Conservation (phyloP, 768 basidiomycete genomes). For the Psilocybe sp. region DNA sequence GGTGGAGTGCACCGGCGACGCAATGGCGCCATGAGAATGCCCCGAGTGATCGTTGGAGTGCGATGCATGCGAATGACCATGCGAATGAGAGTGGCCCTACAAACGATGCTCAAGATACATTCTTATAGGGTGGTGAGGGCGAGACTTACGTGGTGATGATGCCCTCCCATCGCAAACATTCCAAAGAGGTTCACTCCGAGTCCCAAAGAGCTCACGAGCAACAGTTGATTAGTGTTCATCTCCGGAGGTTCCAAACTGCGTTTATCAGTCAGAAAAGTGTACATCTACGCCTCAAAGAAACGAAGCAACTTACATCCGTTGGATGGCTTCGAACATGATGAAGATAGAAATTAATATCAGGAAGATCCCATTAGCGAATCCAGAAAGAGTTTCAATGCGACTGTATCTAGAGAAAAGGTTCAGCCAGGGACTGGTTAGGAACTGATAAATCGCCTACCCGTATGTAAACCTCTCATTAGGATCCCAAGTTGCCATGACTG, state of each 20-base stretch:
- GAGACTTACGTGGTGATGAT: conserved; percentile 74
- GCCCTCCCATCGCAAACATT: conserved; percentile 98
- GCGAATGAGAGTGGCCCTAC: conserved; percentile 58
- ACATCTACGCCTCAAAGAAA: not conserved
- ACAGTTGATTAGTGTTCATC: conserved; percentile 92
- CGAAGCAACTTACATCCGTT: conserved; percentile 67
- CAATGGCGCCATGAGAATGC: conserved; percentile 30
- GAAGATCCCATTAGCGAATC: conserved; percentile 97
- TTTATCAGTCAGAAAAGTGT: not conserved
- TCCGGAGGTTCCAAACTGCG: conserved; percentile 88
- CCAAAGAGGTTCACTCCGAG: conserved; percentile 95
- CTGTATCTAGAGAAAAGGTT: conserved; percentile 62
- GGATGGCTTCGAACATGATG: conserved; percentile 97
- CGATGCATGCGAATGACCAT: conserved; percentile 48
- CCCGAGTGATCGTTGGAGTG: conserved; percentile 21
- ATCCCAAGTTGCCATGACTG: conserved; percentile 97
- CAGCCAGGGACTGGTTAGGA: not conserved
- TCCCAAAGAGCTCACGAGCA: conserved; percentile 87
- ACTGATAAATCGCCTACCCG: conserved; percentile 51
- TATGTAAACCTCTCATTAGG: conserved; percentile 94
- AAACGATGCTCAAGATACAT: conserved; percentile 3
- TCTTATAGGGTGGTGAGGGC: conserved; percentile 1
- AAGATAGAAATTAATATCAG: conserved; percentile 93
- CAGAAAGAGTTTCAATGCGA: conserved; percentile 94
- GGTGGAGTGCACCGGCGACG: conserved; percentile 7